Base-by-base conservation (phyloP, 208 protist genomes). In the Leishmania tropica region DNA sequence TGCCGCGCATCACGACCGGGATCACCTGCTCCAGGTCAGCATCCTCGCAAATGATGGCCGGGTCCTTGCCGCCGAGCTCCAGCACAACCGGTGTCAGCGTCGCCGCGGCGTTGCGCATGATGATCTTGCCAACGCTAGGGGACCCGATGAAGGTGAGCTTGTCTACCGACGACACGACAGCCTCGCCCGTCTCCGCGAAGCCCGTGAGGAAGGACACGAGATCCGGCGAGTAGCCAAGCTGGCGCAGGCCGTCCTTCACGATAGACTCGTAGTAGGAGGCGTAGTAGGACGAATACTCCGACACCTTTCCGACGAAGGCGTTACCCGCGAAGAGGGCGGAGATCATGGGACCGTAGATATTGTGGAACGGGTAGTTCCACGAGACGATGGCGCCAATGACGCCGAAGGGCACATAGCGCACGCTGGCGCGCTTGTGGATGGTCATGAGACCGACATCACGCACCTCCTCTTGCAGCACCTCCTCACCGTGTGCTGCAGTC, bases 281-380 rank as follows among this genome's bases (percentile, higher is more conserved):
- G 77, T 95, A 98, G 79, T 90, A 98, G 48, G 96, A 98, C 76
- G 96, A 97, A 81, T 96, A 98, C 89, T 99, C 97, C 31, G 96
- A 98, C 8, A 99, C 95, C 83, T 99, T 98, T 47, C 97, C 93
- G 3, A 99, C 91, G 80, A 98, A 96, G n/a, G 89, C 96, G 85
- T 99, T 99, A 77, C 98, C 98, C 37, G 97, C 88, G 68, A 98
- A 99, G 54, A 99, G 89, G 58, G 96, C 96, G 56, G 97, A 97
- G 81, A 99, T 98, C 90, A 98, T 96, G 79, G 95, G 95, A 37
- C 93, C 94, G 82, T 95, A 96, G 80, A 98, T 95, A 90, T 98
- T 99, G 86, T 99, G 97, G 82, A 99, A 98, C 21, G 98, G 97
- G 88, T 99, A 99, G 88, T 99, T 99, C 94, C 94, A 98, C 75